Evolutionary conservation across 768 basidiomycete genomes (phyloP).

Genomic region (Amanita brunnescens): DNA sequence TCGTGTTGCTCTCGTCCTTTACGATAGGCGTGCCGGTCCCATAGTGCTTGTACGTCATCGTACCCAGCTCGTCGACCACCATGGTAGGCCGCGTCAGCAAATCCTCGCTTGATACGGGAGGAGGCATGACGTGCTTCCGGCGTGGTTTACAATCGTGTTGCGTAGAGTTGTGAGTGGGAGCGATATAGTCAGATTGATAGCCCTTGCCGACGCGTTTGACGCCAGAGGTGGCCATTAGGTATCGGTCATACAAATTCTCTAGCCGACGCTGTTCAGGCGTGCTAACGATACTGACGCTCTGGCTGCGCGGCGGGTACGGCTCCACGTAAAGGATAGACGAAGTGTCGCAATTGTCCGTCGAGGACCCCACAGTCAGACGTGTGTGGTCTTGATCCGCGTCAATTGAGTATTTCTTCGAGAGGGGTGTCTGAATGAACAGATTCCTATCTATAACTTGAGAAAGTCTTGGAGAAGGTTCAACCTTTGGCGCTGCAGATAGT

Average conservation of each 20-base stretch:
- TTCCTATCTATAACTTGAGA: conserved; percentile 63
- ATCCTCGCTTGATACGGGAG: conserved; percentile 65
- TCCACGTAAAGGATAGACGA: conserved; percentile 58
- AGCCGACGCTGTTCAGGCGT: conserved; percentile 51
- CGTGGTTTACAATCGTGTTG: conserved; percentile 16
- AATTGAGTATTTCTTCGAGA: conserved; percentile 31
- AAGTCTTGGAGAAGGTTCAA: conserved; percentile 43
- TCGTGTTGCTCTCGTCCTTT: conserved; percentile 41
- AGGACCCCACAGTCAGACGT: conserved; percentile 21
- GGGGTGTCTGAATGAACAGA: conserved; percentile 53
- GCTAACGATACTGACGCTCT: conserved; percentile 31
- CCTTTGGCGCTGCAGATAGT: conserved; percentile 23
- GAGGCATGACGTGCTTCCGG: conserved; percentile 48
- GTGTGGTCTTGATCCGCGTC: conserved; percentile 13
- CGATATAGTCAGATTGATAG: conserved; percentile 63
- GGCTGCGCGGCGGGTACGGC: conserved; percentile 47
- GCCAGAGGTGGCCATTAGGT: conserved; percentile 74
- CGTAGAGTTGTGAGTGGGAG: conserved; percentile 30
- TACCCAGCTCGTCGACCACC: conserved; percentile 61
- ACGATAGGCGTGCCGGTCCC: conserved; percentile 19
- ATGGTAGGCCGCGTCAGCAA: conserved; percentile 28
- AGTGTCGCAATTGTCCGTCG: conserved; percentile 42
- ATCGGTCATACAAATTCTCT: conserved; percentile 74
- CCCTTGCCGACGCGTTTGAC: conserved; percentile 76
- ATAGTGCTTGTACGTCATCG: too few relatives aligned